Base-by-base conservation (phyloP, 805 yeast species). In the Yamadazyma sp. region DNA sequence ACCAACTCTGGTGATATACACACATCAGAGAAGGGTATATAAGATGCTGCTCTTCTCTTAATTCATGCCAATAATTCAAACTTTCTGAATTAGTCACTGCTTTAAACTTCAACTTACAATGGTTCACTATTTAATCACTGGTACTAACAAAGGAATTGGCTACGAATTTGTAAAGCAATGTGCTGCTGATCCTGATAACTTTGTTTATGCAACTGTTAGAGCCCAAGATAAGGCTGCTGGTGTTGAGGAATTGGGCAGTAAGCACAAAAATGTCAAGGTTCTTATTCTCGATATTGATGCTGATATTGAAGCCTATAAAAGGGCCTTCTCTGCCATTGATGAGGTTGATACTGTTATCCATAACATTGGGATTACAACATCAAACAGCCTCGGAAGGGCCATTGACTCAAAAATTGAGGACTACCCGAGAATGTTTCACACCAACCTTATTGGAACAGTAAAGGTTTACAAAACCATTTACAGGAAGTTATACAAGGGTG, bases 71-170 rank as follows among this genome's bases (percentile, higher is more conserved):
- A n/a, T n/a, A n/a, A n/a, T n/a, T n/a, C n/a, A n/a, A n/a, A n/a
- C n/a, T n/a, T n/a, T n/a, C n/a, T n/a, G n/a, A n/a, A n/a, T n/a
- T n/a, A n/a, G n/a, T n/a, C n/a, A n/a, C n/a, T n/a, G n/a, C n/a
- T n/a, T n/a, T n/a, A n/a, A n/a, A n/a, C n/a, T n/a, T n/a, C n/a
- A n/a, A n/a, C n/a, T 29, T 32, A 20, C 10, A 22, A 35, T 35
- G 39, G 21, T 16, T n/a, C 12, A 15, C 17, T 64, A 64, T 46
- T 48, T 70, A 3, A 45, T 70, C n/a, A 59, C 69, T 2, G 75
- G 75, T 6, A 69, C 66, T 12, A 63, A 68, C 10, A 52, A 68
- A 33, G 73, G 74, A 3, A 60, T 68, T 24, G 74, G 75, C 5
- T 52, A 54, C 15, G 53, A 54, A 1, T 46, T 67, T 8, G 57